A percentile compares a stretch with the other conserved stretches of the same genome.
Conservation (phyloP, 345 rosid genomes). For the Passiflora organensis region DNA sequence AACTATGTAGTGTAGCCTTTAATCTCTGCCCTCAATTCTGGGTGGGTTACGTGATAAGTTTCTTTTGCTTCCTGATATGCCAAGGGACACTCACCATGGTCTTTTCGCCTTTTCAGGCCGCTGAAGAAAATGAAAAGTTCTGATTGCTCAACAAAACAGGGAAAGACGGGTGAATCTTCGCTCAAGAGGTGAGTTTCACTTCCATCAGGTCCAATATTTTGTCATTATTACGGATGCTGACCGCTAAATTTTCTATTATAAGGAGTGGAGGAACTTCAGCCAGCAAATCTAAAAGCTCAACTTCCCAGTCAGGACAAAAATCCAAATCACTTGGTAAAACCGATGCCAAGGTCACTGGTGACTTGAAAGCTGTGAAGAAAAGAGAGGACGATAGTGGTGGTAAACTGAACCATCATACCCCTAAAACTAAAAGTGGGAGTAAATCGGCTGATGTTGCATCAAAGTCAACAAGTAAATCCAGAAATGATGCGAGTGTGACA, state of each 20-base stretch:
- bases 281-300: conserved; percentile 42
- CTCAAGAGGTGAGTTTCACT: conserved; percentile 46
- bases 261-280: conserved; percentile 65
- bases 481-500: conserved; percentile 25
- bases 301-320: conserved; percentile 29
- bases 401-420: conserved; percentile 38
- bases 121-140: conserved; percentile 43
- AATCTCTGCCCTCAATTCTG: background rate
- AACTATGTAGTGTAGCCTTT: background rate
- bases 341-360: conserved; percentile 45
- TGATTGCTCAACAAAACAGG: conserved; percentile 27
- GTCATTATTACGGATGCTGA: conserved; percentile 9
- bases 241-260: conserved; percentile 2
- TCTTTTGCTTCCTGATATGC: background rate
- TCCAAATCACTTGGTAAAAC: conserved; percentile 26
- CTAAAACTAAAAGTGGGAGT: conserved; percentile 41
- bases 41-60: too few relatives aligned
- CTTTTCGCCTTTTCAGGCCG: conserved; percentile 39
- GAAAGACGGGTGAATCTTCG: conserved; percentile 37
- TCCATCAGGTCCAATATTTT: background rate
- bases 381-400: conserved; percentile 32
- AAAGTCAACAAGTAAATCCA: conserved; percentile 38
- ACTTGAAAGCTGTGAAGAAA: conserved; percentile 30
- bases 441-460: conserved; percentile 34
- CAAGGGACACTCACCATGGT: background rate